Percentiles rank a stretch among this genome's conserved stretches.
Evolutionary conservation across 208 protist species (phyloP).

Genomic region (Leptomonas seymouri): DNA sequence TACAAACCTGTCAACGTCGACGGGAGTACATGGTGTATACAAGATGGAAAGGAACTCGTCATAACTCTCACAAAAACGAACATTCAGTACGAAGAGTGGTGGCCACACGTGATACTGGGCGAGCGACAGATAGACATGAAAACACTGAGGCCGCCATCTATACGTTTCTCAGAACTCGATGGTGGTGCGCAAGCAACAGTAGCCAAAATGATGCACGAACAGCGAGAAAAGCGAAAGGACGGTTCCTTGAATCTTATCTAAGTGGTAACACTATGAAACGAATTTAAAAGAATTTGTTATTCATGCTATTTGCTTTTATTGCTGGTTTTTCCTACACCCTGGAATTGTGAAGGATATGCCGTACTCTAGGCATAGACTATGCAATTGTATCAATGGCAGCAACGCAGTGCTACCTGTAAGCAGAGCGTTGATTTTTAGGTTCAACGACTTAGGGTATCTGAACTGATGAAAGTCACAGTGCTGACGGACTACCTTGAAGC

Average conservation of each 20-base stretch:
- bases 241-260: not conserved
- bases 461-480: too few species aligned
- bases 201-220: constrained; percentile 93
- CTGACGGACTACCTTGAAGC: too few species aligned
- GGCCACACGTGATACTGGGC: constrained; percentile 68
- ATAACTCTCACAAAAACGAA: constrained; percentile 84
- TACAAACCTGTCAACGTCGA: constrained; percentile 79
- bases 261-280: not conserved
- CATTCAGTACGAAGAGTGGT: constrained; percentile 89
- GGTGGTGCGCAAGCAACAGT: constrained; percentile 84
- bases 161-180: constrained; percentile 77
- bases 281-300: not conserved
- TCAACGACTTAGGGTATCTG: too few species aligned
- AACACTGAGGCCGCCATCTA: constrained; percentile 78
- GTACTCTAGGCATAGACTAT: too few species aligned
- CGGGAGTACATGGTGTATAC: constrained; percentile 87
- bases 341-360: not conserved
- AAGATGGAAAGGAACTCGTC: constrained; percentile 65
- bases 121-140: constrained; percentile 91
- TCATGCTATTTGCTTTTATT: not conserved
- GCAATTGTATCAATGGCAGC: too few species aligned
- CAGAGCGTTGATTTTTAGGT: too few species aligned
- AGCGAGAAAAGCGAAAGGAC: constrained; percentile 58
- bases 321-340: not conserved
- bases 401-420: too few species aligned